Base-by-base conservation (phyloP, 139 green algal species). In the Chlorella vulgaris region DNA sequence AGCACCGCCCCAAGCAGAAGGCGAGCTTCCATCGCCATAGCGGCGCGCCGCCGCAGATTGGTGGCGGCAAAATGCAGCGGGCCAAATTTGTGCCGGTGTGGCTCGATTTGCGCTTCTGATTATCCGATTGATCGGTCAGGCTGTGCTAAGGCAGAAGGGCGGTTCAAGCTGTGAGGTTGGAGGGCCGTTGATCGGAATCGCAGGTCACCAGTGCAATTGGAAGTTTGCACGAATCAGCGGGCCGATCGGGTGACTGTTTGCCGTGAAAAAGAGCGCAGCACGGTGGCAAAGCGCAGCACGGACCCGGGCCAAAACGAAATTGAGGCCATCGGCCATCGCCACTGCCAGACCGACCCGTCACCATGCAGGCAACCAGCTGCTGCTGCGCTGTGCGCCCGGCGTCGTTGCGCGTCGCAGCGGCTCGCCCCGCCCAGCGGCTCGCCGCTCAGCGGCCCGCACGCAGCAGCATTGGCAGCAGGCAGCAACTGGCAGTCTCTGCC, bases 401-500 rank as follows among this genome's bases (percentile, higher is more conserved):
- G 33, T 28, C 73, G 73, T 39, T 50, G 66, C 29, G 53, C 70
- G 33, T 55, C 70, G 65, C 65, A 29, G 65, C 65, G 31, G 21
- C 65, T 35, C 65, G 65, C 65, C 31, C 65, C 65, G 38, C 53
- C 42, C 73, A 39, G 73, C 43, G 18, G 29, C 51, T 67, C 50
- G 26, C 35, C 28, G 36, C 51, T n/a, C n/a, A n/a, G n/a, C 33
- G 24, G 24, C 19, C 51, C 22, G 18, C 35, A 26, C 33, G 51
- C 53, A 50, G 73, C 73, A 35, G 15, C 73, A 50, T 24, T 35
- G 51, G 51, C 73, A 53, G 73, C 69, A 76, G 69, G 39, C 42
- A 53, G 26, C 47, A 58, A 58, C 69, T 79, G 18, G 51, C 50
- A 68, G 73, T 67, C 29, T 26, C 50, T 7, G 73, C 73, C 24